These are phyloP conservation scores for Nepenthes gracilis DNA, from an alignment of 148 eudicot species.

Conservation along the genomic window DNA sequence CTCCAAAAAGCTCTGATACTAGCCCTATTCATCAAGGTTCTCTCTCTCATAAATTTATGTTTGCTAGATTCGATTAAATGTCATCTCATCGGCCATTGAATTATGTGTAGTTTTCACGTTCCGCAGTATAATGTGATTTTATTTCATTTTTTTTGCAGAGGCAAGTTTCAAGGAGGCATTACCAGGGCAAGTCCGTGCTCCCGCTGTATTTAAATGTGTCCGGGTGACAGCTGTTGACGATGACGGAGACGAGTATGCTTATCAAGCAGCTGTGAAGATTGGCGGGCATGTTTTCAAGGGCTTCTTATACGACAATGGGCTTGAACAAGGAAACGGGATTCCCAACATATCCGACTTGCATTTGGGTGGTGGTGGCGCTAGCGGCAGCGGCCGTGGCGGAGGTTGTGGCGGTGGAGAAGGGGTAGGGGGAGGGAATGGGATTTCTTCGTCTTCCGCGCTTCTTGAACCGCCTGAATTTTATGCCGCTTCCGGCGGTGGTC, in stretches of 20 bases:
- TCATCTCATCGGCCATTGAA: not conserved
- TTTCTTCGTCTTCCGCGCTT: constrained; percentile 22
- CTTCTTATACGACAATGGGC: constrained; percentile 75
- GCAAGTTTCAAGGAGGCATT: constrained; percentile 58
- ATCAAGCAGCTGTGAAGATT: constrained; percentile 66
- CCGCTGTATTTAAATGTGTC: constrained; percentile 84
- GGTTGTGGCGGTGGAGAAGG: too few relatives aligned
- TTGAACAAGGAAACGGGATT: constrained; percentile 47
- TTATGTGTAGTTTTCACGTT: not conserved
- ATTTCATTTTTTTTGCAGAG: constrained; percentile 21
- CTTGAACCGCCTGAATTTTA: constrained; percentile 41
- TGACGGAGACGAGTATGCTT: constrained; percentile 73
- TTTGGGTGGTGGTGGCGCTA: constrained; percentile 36
- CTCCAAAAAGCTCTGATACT: constrained; percentile 76
- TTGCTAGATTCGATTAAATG: not conserved
- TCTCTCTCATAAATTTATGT: not conserved
- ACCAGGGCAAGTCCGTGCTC: constrained; percentile 76
- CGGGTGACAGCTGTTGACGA: constrained; percentile 73
- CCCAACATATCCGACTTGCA: constrained; percentile 74
- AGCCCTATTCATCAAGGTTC: constrained; percentile 80
- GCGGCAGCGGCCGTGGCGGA: constrained; percentile 15
- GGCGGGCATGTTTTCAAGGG: constrained; percentile 93
- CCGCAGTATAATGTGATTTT: too few relatives aligned
- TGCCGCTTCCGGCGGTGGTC: constrained; percentile 35
- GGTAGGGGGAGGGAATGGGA: constrained; percentile 30